A percentile compares a stretch with the other conserved stretches of the same genome.
phyloP scores from a whole-genome alignment of 2,329 filamentous ascomycete genomes.

The Colletotrichum sublineola region DNA sequence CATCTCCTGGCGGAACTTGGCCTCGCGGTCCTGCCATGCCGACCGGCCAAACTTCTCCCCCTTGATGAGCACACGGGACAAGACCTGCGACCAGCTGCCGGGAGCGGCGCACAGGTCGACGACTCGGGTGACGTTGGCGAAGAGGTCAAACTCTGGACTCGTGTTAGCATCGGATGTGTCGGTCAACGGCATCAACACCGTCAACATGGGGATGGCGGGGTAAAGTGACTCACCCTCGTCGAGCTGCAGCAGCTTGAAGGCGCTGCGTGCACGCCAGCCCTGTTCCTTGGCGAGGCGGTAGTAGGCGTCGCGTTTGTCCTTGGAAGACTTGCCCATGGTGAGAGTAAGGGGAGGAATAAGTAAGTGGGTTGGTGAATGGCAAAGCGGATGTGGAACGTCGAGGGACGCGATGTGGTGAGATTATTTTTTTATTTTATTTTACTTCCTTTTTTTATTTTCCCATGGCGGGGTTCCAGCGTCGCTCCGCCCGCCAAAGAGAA shows the following conservation, averaged over 20 bases:
- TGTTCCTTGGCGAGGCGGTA: conserved; percentile 98
- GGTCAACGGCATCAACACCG: not conserved
- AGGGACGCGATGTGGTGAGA: conserved; percentile 15
- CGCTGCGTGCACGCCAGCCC: conserved; percentile 95
- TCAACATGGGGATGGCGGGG: conserved; percentile 5
- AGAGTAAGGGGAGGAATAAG: not conserved
- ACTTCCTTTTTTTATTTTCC: conserved; percentile 10
- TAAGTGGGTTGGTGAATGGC: not conserved
- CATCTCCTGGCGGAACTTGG: conserved; percentile 72
- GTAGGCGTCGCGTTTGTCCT: conserved; percentile 98
- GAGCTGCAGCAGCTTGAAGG: conserved; percentile 96
- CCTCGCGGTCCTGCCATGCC: conserved; percentile 89
- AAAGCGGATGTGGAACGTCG: not conserved
- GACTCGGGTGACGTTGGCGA: conserved; percentile 89
- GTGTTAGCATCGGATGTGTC: not conserved
- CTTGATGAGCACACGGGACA: conserved; percentile 93
- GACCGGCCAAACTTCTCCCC: conserved; percentile 89
- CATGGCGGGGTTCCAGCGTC: conserved; percentile 33
- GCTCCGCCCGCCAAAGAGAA: conserved; percentile 41
- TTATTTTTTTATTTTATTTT: conserved; percentile 29
- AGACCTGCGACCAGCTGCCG: conserved; percentile 96
- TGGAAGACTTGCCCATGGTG: conserved; percentile 94
- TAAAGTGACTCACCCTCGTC: conserved; percentile 73
- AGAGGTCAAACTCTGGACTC: conserved; percentile 87
- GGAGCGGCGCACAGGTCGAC: conserved; percentile 97